Evolutionary conservation across 1,139 yeast species (phyloP), one percentile per base, ranked within the genome.

Genomic region (Geotrichum phurueaensis): DNA sequence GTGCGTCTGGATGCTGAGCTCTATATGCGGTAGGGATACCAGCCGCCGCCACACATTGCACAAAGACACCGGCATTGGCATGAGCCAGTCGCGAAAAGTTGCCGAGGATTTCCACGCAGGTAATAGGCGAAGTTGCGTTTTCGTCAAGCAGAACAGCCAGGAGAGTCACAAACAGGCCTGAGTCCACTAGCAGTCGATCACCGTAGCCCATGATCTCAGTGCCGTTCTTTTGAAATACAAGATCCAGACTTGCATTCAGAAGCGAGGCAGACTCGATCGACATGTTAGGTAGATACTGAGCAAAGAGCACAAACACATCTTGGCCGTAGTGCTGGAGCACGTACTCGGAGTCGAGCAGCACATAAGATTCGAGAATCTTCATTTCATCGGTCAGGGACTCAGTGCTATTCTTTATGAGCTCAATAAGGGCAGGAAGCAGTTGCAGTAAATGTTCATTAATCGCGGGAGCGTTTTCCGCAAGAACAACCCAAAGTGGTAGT

Each of bases 401-500:
- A 0, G 97, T 88, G 57, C 88, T 84, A 60, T 83, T 81, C 63
- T 81, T 71, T 5, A 74, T 58, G 81, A 86, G 86, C 58, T 78
- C 75, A 1, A 82, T 73, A 23, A 84, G 70, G 61, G 82, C 70
- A 2, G 79, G 80, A 61, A 85, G 78, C 33, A 79, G 67, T 27
- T 76, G 75, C 4, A 81, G 68, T 36, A 89, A 75, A 45, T 76
- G 74, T 20, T 77, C 73, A 6, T 81, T 73, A 20, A 75, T 65
- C 1, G 65, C 59, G 1, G 64, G 64, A 1, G 77, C 74, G 57
- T 86, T 85, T 63, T 85, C 88, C 57, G 92, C 73, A 3, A 90
- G 70, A 0, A 87, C 80, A 49, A 82, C 77, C 97, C 98, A 92
- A 58, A 94, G 76, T 58, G 89, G 96, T 68, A 84, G 84, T 0